Evolutionary conservation across 176 grass and related monocot genomes (phyloP).

Genomic region (Oryza australiensis): DNA sequence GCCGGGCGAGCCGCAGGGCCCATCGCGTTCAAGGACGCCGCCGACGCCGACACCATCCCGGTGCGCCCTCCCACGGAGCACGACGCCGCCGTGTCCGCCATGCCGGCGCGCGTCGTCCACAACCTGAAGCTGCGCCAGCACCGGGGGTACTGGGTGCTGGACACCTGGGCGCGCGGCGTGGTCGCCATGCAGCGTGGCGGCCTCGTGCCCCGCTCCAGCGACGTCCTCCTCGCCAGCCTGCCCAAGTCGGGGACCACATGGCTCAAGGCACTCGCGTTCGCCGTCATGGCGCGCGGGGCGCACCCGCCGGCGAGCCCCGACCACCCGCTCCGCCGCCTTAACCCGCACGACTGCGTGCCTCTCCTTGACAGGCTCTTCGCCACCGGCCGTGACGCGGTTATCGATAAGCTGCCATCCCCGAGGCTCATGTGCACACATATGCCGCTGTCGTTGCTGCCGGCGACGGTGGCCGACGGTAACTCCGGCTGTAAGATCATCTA

Average conservation of each 20-base stretch:
- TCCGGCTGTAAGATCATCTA: too few relatives aligned
- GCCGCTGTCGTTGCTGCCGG: too few relatives aligned
- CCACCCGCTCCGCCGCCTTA: too few relatives aligned
- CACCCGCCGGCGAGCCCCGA: too few relatives aligned
- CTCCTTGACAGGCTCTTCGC: too few relatives aligned
- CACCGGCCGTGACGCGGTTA: too few relatives aligned
- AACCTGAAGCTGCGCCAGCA: neutral
- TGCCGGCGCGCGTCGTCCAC: neutral
- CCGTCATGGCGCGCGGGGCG: too few relatives aligned
- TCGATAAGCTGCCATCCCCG: too few relatives aligned
- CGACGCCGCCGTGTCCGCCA: neutral
- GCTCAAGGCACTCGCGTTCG: too few relatives aligned
- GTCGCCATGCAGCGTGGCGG: neutral
- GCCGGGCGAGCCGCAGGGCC: neutral
- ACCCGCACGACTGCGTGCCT: too few relatives aligned
- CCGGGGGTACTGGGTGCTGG: neutral
- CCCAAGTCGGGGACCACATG: slow-evolving; percentile 1
- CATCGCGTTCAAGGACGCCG: neutral
- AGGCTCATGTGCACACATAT: too few relatives aligned
- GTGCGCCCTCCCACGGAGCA: neutral
- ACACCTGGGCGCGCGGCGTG: neutral
- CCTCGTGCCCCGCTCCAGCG: neutral
- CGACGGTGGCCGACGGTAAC: too few relatives aligned
- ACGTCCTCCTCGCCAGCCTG: neutral
- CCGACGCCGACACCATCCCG: neutral